phyloP scores from a whole-genome alignment of 2,329 filamentous ascomycete genomes.

The Alternaria metachromatica region DNA sequence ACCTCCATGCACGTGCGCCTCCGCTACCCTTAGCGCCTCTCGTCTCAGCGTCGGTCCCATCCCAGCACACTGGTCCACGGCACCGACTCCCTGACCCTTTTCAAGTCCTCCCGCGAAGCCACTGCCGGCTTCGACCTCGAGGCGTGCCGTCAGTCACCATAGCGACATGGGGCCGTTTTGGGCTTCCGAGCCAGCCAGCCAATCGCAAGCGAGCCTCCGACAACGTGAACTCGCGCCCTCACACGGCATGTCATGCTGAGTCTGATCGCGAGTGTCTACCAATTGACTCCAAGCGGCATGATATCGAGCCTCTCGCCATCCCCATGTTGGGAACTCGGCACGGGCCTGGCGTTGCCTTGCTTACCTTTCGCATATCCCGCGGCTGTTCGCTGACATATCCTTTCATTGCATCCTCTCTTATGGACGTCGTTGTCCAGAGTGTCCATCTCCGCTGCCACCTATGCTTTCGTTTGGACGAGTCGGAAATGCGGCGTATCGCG shows the following conservation, averaged over 20 bases:
- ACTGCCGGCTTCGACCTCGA: slow-evolving; percentile 8
- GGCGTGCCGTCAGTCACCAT: slow-evolving; percentile 16
- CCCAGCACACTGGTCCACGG: slow-evolving; percentile 24
- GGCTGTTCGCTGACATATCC: slow-evolving; percentile 8
- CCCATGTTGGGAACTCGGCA: not conserved
- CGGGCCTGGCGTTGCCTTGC: slow-evolving; percentile 7
- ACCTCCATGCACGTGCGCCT: slow-evolving; percentile 15
- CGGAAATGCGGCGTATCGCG: slow-evolving; percentile 41
- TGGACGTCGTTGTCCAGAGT: slow-evolving; percentile 1
- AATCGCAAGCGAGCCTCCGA: slow-evolving; percentile 19
- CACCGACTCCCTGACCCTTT: slow-evolving; percentile 12
- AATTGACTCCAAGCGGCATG: slow-evolving; percentile 21
- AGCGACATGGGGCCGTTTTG: slow-evolving; percentile 16
- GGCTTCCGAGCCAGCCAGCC: slow-evolving; percentile 6
- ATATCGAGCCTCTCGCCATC: slow-evolving; percentile 4
- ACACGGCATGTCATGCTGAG: slow-evolving; percentile 23
- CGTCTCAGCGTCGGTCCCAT: not conserved
- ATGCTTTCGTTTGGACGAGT: slow-evolving; percentile 38
- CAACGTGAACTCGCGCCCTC: slow-evolving; percentile 27
- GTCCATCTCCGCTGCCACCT: slow-evolving; percentile 2
- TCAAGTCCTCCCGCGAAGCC: not conserved
- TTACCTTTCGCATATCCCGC: slow-evolving; percentile 3
- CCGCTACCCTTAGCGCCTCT: slow-evolving; percentile 17
- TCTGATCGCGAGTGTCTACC: slow-evolving; percentile 14
- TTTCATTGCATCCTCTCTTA: slow-evolving; percentile 5